Evolutionary conservation across 805 yeast genomes (phyloP).

Genomic region (Zygoascus biomembranicola): DNA sequence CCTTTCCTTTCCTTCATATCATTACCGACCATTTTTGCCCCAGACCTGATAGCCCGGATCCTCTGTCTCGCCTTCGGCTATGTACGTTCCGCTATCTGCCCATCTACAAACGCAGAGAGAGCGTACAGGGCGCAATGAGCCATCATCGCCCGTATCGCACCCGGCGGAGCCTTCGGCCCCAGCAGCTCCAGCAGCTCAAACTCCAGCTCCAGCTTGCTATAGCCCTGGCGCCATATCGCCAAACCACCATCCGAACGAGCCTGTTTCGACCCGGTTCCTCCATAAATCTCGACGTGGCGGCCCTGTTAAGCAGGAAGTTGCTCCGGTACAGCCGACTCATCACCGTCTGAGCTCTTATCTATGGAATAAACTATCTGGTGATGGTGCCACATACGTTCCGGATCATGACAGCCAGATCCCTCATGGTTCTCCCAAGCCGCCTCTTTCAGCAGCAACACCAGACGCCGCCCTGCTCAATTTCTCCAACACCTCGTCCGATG

Average conservation of each 20-base stretch:
- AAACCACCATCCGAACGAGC: background rate
- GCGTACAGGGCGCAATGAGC: background rate
- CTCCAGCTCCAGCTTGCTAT: background rate
- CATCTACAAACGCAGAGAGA: background rate
- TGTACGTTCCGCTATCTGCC: background rate
- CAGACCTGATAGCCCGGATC: no score
- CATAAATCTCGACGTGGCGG: slow-evolving; percentile 16
- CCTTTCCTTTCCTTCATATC: no score
- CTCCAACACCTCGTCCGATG: background rate
- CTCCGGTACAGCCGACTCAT: background rate
- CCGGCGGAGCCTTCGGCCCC: background rate
- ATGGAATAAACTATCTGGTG: background rate
- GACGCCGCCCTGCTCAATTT: background rate
- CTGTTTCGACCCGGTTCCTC: slow-evolving; percentile 11
- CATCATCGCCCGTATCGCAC: background rate
- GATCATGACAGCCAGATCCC: background rate
- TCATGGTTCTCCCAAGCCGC: background rate
- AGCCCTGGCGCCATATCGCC: no score
- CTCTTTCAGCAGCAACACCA: background rate
- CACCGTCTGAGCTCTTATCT: background rate
- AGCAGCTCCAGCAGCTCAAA: background rate
- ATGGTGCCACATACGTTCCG: background rate
- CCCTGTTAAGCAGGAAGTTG: background rate
- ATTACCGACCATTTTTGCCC: no score
- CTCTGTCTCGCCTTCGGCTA: background rate